phyloP scores from a whole-genome alignment of 345 rosid species.

The Brassica incana region DNA sequence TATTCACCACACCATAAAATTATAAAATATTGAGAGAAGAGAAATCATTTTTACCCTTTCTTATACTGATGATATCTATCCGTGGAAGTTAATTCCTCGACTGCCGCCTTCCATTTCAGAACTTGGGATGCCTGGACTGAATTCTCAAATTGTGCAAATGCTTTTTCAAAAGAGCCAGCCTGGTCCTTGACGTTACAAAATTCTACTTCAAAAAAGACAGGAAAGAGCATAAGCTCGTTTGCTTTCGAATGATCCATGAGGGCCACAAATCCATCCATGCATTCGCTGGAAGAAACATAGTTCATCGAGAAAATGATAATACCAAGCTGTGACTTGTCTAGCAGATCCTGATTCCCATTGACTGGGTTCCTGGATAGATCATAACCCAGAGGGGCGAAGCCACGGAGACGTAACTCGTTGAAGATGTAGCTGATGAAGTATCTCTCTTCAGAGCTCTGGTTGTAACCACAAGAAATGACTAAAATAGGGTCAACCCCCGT shows the following conservation, averaged over 20 bases:
- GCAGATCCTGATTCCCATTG: background rate
- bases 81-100: background rate
- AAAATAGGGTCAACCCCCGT: background rate
- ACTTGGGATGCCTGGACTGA: background rate
- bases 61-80: background rate
- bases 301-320: conserved; percentile 14
- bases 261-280: background rate
- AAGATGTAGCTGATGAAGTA: conserved; percentile 15
- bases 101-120: background rate
- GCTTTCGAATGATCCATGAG: background rate
- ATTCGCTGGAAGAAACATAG: background rate
- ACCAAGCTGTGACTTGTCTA: background rate
- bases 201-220: background rate
- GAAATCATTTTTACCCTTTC: conserved; percentile 9
- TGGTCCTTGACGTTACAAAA: too few relatives aligned
- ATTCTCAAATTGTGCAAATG: background rate
- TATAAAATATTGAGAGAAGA: background rate
- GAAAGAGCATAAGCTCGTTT: background rate
- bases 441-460: conserved; percentile 19
- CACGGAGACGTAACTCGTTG: background rate
- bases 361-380: background rate
- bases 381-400: conserved; percentile 14
- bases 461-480: background rate
- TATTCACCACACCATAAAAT: background rate
- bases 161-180: background rate